Evolutionary conservation across 306 rosid genomes (phyloP), one percentile per base, ranked within the genome.

Genomic region (Vachellia collinsii): DNA sequence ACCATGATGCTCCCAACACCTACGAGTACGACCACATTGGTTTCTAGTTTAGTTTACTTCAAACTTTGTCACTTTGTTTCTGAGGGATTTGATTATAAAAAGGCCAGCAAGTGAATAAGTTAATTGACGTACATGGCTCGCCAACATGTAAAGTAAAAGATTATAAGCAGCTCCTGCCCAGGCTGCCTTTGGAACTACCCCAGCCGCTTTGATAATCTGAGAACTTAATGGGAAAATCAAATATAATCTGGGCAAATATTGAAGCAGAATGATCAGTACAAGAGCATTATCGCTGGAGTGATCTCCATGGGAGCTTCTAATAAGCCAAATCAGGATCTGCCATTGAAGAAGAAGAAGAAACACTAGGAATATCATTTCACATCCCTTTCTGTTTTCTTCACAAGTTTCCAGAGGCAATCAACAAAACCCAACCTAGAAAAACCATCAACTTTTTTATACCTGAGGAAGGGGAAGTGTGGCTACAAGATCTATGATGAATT

Each of bases 131-230:
- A 94, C 98, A 90, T 94, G 97, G 86, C 97, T 94, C 42, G 95
- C 97, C 79, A 94, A 83, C 98, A 94, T 88, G 89, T 92, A 94
- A 69, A 94, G 92, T 74, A 92, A 16, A 25, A 94, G 97, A 85
- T 94, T 94, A 61, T 92, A 94, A 5, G 97, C 98, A 78, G 97
- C 98, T 82, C 98, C 98, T 11, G 97, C 97, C 97, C 97, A 94
- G 36, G 98, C 98, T 0, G 97, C 91, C 83, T 89, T 91, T 82
- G 98, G 91, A 73, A 89, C 97, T 9, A 92, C 83, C 50, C 98
- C 98, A 4, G 92, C 86, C 80, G 98, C 92, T 80, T 92, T 91
- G 84, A 90, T 87, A 78, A 94, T 94, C 86, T 94, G 95, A 76
- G 94, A 84, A 68, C 97, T 94, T 78, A 94, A 75, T 56, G 97